A percentile compares a stretch with the other conserved stretches of the same genome.
These are phyloP conservation scores for Penicillium sp. DNA, from an alignment of 2,329 filamentous ascomycete genomes.

Conservation along the genomic window DNA sequence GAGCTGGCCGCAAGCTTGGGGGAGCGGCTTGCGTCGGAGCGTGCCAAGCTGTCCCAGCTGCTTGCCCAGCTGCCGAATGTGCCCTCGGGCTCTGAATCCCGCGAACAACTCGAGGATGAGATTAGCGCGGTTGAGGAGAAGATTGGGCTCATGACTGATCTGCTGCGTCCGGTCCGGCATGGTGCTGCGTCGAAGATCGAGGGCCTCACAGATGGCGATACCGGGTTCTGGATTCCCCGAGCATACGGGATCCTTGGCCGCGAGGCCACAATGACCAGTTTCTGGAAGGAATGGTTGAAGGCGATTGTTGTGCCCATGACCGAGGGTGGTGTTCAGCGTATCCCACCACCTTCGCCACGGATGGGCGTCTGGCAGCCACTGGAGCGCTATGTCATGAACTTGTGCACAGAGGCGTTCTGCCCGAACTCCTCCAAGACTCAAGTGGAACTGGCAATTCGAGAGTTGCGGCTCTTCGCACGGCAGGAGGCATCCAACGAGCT, in stretches of 20 bases:
- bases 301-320: constrained; percentile 95
- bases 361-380: constrained; percentile 94
- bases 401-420: constrained; percentile 91
- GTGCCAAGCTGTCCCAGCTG: constrained; percentile 84
- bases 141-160: constrained; percentile 93
- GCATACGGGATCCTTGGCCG: constrained; percentile 89
- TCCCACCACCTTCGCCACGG: constrained; percentile 83
- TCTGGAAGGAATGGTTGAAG: constrained; percentile 98
- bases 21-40: constrained; percentile 78
- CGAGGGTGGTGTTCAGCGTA: constrained; percentile 74
- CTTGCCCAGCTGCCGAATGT: constrained; percentile 77
- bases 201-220: constrained; percentile 90
- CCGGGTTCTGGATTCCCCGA: constrained; percentile 90
- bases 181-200: constrained; percentile 97
- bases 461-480: constrained; percentile 85
- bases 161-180: constrained; percentile 86
- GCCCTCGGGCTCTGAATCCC: constrained; percentile 72
- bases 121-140: constrained; percentile 97
- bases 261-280: constrained; percentile 76
- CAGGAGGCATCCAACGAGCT: constrained; percentile 92
- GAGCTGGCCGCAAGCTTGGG: constrained; percentile 90
- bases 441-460: constrained; percentile 84
- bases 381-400: constrained; percentile 93
- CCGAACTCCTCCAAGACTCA: constrained; percentile 93
- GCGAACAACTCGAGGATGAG: constrained; percentile 85